phyloP scores from a whole-genome alignment of 805 yeast genomes.

The Soucietia sequanensis region DNA sequence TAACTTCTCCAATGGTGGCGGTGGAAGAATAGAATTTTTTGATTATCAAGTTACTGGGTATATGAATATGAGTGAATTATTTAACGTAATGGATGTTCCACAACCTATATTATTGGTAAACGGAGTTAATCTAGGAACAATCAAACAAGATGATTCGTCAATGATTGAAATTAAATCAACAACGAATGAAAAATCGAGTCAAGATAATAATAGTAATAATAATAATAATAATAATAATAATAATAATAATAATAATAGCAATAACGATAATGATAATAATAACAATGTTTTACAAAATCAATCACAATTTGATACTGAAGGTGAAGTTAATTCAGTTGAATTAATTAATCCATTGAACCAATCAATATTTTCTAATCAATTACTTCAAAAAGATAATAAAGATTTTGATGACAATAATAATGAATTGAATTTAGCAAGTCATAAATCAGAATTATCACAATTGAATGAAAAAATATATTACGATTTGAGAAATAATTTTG shows the following conservation, averaged over 20 bases:
- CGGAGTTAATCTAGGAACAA: slow-evolving; percentile 2
- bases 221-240: neutral
- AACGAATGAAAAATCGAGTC: neutral
- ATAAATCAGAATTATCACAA: slow-evolving; percentile 27
- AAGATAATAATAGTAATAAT: neutral
- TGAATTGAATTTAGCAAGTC: slow-evolving; percentile 6
- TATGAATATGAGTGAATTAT: slow-evolving; percentile 40
- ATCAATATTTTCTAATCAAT: neutral
- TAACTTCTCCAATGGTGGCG: slow-evolving; percentile 8
- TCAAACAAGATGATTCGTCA: slow-evolving; percentile 1
- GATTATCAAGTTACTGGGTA: slow-evolving; percentile 41
- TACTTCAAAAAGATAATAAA: slow-evolving; percentile 1
- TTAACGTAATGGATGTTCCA: slow-evolving; percentile 43
- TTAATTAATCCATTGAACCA: neutral
- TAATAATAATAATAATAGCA: neutral
- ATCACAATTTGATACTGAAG: neutral
- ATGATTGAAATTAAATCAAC: neutral
- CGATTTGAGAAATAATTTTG: slow-evolving; percentile 42
- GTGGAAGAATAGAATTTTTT: slow-evolving; percentile 30
- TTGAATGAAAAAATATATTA: slow-evolving; percentile 38
- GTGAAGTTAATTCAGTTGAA: slow-evolving; percentile 4
- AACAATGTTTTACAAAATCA: neutral
- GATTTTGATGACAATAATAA: slow-evolving; percentile 1
- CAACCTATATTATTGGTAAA: slow-evolving; percentile 25
- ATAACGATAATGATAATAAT: neutral